Conservation (phyloP, 805 yeast species). For the Yarrowia sp. region DNA sequence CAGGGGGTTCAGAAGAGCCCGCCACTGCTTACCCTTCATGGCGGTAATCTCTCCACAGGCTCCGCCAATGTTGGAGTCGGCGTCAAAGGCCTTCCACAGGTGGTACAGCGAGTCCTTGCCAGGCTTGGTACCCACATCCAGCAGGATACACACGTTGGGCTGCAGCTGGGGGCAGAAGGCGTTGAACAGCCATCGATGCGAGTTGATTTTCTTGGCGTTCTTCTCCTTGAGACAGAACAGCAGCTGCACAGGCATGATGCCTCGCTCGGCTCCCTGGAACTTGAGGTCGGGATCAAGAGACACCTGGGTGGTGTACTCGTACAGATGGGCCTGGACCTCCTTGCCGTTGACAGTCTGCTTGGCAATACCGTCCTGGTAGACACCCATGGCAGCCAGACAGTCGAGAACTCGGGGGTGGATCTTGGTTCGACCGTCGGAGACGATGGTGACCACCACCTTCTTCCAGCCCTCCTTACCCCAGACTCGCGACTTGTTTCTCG, state of each 20-base stretch:
- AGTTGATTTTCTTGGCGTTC: constrained; percentile 90
- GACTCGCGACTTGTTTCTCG: constrained; percentile 72
- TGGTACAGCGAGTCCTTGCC: constrained; percentile 84
- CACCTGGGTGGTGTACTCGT: constrained; percentile 94
- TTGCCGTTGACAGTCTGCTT: constrained; percentile 89
- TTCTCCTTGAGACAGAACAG: constrained; percentile 89
- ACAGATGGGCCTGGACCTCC: constrained; percentile 88
- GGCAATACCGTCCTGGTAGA: constrained; percentile 96
- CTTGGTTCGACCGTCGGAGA: constrained; percentile 92
- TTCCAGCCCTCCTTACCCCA: constrained; percentile 99
- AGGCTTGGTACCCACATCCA: constrained; percentile 99
- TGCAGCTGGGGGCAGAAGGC: constrained; percentile 89
- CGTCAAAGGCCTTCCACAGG: constrained; percentile 95
- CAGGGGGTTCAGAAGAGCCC: constrained; percentile 77
- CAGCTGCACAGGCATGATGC: constrained; percentile 91
- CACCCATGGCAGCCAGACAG: constrained; percentile 89
- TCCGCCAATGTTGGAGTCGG: constrained; percentile 96
- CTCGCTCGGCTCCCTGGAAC: constrained; percentile 86
- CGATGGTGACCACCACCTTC: constrained; percentile 85
- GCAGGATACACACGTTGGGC: constrained; percentile 82
- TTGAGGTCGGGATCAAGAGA: constrained; percentile 85
- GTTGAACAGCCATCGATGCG: constrained; percentile 96
- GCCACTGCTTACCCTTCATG: constrained; percentile 87
- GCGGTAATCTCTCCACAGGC: constrained; percentile 98
- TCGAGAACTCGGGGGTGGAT: constrained; percentile 82